Percentiles rank a stretch among this genome's conserved stretches.
Conservation (phyloP, 2,329 filamentous ascomycete species). For the Botrytis fabae region DNA sequence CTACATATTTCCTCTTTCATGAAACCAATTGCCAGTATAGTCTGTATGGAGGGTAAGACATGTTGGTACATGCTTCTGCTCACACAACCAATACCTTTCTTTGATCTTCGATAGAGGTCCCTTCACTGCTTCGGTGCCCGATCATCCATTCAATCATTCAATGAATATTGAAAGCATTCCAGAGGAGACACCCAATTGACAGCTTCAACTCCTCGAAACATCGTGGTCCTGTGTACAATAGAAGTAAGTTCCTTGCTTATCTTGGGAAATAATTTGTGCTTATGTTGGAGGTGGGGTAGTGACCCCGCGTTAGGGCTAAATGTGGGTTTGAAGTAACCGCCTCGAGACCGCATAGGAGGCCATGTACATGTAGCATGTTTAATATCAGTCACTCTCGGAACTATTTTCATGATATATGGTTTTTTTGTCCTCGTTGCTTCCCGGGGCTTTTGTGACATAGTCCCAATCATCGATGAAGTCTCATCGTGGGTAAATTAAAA, state of each 20-base stretch:
- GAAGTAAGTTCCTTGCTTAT: neutral
- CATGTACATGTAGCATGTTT: neutral
- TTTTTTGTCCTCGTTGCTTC: neutral
- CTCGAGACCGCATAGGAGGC: neutral
- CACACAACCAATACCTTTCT: neutral
- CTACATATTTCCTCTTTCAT: neutral
- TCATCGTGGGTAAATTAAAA: neutral
- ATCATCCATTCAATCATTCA: neutral
- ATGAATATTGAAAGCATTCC: neutral
- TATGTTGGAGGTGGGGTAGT: slow-evolving; percentile 12
- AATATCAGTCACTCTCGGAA: neutral
- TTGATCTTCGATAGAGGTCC: neutral
- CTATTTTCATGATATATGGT: neutral
- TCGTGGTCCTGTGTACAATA: neutral
- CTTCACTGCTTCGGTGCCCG: neutral
- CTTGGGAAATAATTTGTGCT: neutral
- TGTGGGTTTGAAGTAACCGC: neutral
- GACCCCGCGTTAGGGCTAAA: slow-evolving; percentile 17
- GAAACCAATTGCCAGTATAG: neutral
- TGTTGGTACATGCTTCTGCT: neutral
- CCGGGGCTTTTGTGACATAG: neutral
- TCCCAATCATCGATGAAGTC: neutral
- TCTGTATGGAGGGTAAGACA: neutral
- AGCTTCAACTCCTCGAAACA: neutral
- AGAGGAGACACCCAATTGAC: too few species aligned